Evolutionary conservation across 2,329 filamentous ascomycete species (phyloP).

Genomic region (Metarhizium guizhouense): DNA sequence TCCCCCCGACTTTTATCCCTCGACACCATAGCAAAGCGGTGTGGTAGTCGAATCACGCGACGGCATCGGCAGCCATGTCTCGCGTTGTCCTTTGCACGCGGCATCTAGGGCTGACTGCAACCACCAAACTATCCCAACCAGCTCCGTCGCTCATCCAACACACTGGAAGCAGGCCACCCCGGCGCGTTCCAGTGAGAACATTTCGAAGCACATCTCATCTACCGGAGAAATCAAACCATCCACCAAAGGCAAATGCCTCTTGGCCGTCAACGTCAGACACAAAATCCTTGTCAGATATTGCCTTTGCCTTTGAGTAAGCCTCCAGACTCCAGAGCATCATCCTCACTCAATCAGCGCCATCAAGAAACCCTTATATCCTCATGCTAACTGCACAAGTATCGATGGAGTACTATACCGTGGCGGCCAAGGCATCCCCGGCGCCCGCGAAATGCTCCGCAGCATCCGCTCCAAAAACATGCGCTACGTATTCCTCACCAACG

Average conservation of each 20-base stretch:
- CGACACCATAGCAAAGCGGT: not conserved
- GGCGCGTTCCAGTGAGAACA: not conserved
- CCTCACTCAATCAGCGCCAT: not conserved
- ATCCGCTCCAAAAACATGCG: slow-evolving; percentile 70
- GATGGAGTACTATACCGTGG: slow-evolving; percentile 92
- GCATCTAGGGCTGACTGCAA: not conserved
- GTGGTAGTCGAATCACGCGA: not conserved
- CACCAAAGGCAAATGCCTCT: not conserved
- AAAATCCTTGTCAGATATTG: slow-evolving; percentile 23
- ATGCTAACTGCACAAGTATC: slow-evolving; percentile 40
- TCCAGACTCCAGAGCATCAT: not conserved
- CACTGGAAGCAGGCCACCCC: not conserved
- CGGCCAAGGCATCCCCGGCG: slow-evolving; percentile 68
- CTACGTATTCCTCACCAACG: slow-evolving; percentile 93
- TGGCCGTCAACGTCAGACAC: not conserved
- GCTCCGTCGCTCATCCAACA: not conserved
- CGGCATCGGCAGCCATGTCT: not conserved
- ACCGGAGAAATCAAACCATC: not conserved
- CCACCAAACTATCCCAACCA: not conserved
- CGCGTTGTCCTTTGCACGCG: slow-evolving; percentile 1
- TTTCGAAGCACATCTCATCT: not conserved
- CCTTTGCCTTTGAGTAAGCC: slow-evolving; percentile 28
- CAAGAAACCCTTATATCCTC: no score
- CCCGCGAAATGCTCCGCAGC: slow-evolving; percentile 61
- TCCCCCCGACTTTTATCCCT: not conserved